Percentiles rank a stretch among this genome's conserved stretches.
These are phyloP conservation scores for Saturnispora besseyi DNA, from an alignment of 805 yeast species.

Conservation along the genomic window DNA sequence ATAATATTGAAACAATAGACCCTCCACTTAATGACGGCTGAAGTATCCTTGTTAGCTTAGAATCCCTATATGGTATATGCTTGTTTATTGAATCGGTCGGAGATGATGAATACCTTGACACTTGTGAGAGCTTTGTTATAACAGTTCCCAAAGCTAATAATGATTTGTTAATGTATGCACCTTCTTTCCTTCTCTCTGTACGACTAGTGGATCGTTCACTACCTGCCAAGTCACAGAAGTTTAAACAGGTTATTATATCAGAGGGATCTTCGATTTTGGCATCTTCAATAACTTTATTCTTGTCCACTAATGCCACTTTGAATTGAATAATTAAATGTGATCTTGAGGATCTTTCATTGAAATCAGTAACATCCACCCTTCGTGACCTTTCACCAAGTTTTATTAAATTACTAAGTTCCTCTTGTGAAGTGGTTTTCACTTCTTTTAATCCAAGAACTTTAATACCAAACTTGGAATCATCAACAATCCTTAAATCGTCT, in stretches of 20 bases:
- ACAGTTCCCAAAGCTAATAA: slow-evolving; percentile 85
- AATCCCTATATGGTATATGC: slow-evolving; percentile 90
- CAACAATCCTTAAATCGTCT: slow-evolving; percentile 67
- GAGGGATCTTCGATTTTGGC: slow-evolving; percentile 25
- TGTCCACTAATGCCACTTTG: slow-evolving; percentile 30
- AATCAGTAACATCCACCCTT: slow-evolving; percentile 83
- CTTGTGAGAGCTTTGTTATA: slow-evolving; percentile 57
- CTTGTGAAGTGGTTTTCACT: slow-evolving; percentile 44
- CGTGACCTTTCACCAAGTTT: slow-evolving; percentile 64
- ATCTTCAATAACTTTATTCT: slow-evolving; percentile 28
- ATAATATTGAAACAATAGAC: slow-evolving; percentile 73
- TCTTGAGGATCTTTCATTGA: slow-evolving; percentile 77
- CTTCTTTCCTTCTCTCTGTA: slow-evolving; percentile 82
- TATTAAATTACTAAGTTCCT: slow-evolving; percentile 53
- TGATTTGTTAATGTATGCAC: slow-evolving; percentile 86
- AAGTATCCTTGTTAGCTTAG: slow-evolving; percentile 78
- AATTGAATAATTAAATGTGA: slow-evolving; percentile 86
- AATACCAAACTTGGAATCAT: slow-evolving; percentile 64
- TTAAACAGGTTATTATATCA: slow-evolving; percentile 46
- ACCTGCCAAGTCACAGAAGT: slow-evolving; percentile 93
- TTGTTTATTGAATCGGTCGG: slow-evolving; percentile 13
- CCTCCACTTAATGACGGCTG: slow-evolving; percentile 91
- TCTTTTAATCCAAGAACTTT: slow-evolving; percentile 67
- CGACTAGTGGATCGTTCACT: slow-evolving; percentile 81
- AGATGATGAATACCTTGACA: neutral